phyloP scores from a whole-genome alignment of 768 basidiomycete species.

The Pholiota conissans region DNA sequence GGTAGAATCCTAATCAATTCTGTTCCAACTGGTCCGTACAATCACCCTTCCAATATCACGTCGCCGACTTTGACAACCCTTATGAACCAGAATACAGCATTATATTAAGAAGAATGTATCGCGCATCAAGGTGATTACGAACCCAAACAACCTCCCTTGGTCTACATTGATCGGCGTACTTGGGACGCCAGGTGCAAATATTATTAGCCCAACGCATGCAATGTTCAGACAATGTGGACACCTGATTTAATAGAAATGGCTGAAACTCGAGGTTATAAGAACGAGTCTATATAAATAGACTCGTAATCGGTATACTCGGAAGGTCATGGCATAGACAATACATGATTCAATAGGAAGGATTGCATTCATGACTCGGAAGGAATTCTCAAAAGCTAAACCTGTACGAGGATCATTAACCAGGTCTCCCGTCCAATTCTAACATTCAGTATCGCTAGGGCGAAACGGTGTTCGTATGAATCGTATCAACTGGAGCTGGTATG shows the following conservation, averaged over 20 bases:
- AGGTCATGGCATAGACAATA: no score
- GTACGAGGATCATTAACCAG: slow-evolving; percentile 16
- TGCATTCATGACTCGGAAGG: slow-evolving; percentile 40
- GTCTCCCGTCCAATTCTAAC: not conserved
- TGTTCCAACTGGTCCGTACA: slow-evolving; percentile 13
- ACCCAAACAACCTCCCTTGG: slow-evolving; percentile 48
- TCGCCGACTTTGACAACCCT: no score
- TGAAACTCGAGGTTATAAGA: no score
- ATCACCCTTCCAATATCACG: no score
- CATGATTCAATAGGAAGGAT: no score
- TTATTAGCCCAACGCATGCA: not conserved
- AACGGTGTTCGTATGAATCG: slow-evolving; percentile 38
- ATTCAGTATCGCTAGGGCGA: slow-evolving; percentile 31
- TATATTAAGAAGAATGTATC: slow-evolving; percentile 24
- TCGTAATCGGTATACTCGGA: no score
- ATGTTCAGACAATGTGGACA: no score
- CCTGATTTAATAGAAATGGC: no score
- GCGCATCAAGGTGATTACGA: slow-evolving; percentile 31
- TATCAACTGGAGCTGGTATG: slow-evolving; percentile 39
- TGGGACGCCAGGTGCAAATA: slow-evolving; percentile 52
- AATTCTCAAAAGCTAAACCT: slow-evolving; percentile 37
- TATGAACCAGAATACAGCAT: slow-evolving; percentile 39
- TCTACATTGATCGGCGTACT: slow-evolving; percentile 47
- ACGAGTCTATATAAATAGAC: no score
- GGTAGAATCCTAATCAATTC: slow-evolving; percentile 35